phyloP scores from a whole-genome alignment of 495 filamentous ascomycete genomes.

The Copromyces sp. region DNA sequence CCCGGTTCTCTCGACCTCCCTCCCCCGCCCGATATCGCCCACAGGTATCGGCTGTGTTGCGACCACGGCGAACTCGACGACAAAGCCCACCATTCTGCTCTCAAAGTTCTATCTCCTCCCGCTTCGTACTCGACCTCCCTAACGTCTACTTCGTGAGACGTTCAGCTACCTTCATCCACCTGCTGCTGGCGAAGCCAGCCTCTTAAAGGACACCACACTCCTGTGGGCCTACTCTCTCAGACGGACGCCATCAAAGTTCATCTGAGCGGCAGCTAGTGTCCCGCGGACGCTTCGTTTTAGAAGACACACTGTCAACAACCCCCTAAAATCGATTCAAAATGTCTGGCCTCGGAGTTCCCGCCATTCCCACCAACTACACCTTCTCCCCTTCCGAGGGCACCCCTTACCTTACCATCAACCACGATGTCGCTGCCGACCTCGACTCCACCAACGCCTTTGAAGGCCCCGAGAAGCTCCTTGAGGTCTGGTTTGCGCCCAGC shows the following conservation, averaged over 20 bases:
- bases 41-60: conserved; percentile 79
- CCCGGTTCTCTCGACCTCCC: conserved; percentile 2
- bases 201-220: conserved; percentile 36
- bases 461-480: conserved; percentile 95
- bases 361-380: conserved; percentile 66
- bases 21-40: conserved; percentile 54
- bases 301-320: conserved; percentile 14
- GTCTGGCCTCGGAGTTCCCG: conserved; percentile 71
- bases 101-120: conserved; percentile 68
- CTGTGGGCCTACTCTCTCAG: conserved; percentile 95
- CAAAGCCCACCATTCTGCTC: conserved; percentile 74
- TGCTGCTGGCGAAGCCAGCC: conserved; percentile 52
- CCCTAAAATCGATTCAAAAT: conserved; percentile 46
- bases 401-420: conserved; percentile 90
- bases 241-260: conserved; percentile 77
- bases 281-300: conserved; percentile 37
- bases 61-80: conserved; percentile 51
- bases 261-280: conserved; percentile 73
- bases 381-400: conserved; percentile 71
- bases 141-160: conserved; percentile 57
- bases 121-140: conserved; percentile 78
- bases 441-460: conserved; percentile 97
- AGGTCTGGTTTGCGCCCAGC: conserved; percentile 95
- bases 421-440: conserved; percentile 85
- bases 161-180: conserved; percentile 25